Conservation (phyloP, 441 rosid species). For the Francoa sonchifolia region DNA sequence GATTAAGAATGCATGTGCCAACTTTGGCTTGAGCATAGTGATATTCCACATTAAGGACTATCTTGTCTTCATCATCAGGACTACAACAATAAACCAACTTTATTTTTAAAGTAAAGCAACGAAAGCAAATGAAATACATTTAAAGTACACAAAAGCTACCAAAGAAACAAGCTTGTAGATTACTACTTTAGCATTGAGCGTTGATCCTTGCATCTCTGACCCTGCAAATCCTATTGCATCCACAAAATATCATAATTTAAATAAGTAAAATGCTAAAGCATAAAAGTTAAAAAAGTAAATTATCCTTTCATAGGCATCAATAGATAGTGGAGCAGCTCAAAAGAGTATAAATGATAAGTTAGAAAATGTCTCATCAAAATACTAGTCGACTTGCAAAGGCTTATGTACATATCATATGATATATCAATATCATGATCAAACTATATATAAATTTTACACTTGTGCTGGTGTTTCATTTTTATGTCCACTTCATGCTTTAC, state of each 20-base stretch:
- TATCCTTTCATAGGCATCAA: no score
- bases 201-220: slow-evolving; percentile 26
- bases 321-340: no score
- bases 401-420: no score
- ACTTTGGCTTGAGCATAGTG: slow-evolving; percentile 70
- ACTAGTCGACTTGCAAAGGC: no score
- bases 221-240: slow-evolving; percentile 32
- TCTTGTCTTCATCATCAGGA: slow-evolving; percentile 69
- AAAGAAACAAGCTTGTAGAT: slow-evolving; percentile 14
- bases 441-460: no score
- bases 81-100: slow-evolving; percentile 14
- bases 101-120: slow-evolving; percentile 13
- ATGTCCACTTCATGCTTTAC: no score
- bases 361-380: no score
- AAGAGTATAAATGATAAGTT: no score
- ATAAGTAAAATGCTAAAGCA: slow-evolving; percentile 5
- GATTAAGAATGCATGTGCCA: slow-evolving; percentile 31
- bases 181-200: slow-evolving; percentile 24
- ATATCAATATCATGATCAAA: no score
- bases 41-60: slow-evolving; percentile 70
- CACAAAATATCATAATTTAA: slow-evolving; percentile 21
- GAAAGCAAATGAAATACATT: slow-evolving; percentile 6
- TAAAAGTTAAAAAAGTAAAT: no score
- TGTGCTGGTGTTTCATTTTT: no score
- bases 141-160: slow-evolving; percentile 6